phyloP scores from a whole-genome alignment of 495 filamentous ascomycete species.

The Recurvomyces mirabilis region DNA sequence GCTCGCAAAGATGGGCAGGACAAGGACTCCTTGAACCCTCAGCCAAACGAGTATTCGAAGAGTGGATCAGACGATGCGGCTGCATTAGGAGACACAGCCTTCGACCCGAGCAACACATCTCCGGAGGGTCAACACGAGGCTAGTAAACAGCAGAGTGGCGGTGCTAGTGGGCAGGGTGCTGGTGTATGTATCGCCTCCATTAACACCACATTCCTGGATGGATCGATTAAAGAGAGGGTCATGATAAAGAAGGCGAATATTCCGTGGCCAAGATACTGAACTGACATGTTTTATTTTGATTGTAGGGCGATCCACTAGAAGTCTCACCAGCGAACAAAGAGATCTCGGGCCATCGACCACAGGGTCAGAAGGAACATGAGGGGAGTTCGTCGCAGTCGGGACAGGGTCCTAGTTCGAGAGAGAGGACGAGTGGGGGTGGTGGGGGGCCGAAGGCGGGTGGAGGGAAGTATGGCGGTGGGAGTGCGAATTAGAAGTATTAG shows the following conservation, averaged over 20 bases:
- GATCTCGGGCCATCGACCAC: constrained; percentile 39
- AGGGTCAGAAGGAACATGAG: constrained; percentile 40
- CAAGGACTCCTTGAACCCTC: constrained; percentile 43
- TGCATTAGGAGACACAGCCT: constrained; percentile 39
- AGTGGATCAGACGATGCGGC: constrained; percentile 46
- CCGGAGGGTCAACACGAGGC: constrained; percentile 43
- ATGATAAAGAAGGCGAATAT: too few species aligned
- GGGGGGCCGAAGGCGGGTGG: constrained; percentile 36
- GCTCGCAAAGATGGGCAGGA: constrained; percentile 37
- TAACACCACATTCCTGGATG: neutral
- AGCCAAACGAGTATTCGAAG: constrained; percentile 46
- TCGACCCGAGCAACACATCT: constrained; percentile 46
- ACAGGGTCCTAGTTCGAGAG: constrained; percentile 30
- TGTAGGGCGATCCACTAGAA: constrained; percentile 39
- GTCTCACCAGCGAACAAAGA: constrained; percentile 51
- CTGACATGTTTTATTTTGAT: too few species aligned
- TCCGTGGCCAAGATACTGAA: too few species aligned
- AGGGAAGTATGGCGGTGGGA: constrained; percentile 18
- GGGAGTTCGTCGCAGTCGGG: constrained; percentile 23
- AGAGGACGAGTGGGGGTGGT: constrained; percentile 37
- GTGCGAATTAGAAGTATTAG: too few species aligned
- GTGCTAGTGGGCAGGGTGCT: neutral
- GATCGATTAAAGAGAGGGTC: too few species aligned
- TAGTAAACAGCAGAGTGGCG: constrained; percentile 27
- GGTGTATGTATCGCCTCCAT: constrained; percentile 3